Base-by-base conservation (phyloP, 2,329 filamentous ascomycete genomes). In the Biscogniauxia mediterranea region DNA sequence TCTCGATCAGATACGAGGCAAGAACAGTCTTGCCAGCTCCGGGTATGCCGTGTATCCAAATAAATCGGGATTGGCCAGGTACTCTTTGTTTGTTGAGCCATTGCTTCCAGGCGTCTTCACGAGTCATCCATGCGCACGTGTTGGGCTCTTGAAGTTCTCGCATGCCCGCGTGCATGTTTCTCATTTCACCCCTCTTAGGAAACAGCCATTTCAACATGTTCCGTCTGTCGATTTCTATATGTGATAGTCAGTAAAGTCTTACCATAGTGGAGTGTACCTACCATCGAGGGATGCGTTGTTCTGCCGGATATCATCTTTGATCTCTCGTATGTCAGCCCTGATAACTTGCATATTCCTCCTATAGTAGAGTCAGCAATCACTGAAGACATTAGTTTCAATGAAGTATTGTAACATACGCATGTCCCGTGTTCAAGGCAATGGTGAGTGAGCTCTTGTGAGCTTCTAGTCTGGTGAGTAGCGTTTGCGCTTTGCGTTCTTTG, bases 21-120 rank as follows among this genome's bases (percentile, higher is more conserved):
- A 73, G 61, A 7, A 73, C 69, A 15, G 70, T 72, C 61, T 73
- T 73, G 8, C 71, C 70, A 15, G 68, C 64, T 2, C 71, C 71
- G 3, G 68, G 68, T 6, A 68, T 67, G 1, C 68, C 68, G 21
- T 66, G 51, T 11, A 69, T 50, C 60, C 64, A 68, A 3, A 67
- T 38, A 28, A 66, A 65, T 8, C 60, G 25, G 21, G 17, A 15
- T 13, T 17, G 2, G 5, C 20, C 5, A 25, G 17, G 5, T 7
- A 4, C 5, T 6, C 5, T 17, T 1, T 26, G 54, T 2, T 49
- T 19, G 26, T 56, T 55, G 4, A 62, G 56, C 59, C 58, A 66
- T 6, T 20, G 21, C 21, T 28, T 57, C 20, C 59, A 64, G 32
- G 25, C 25, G 5, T 42, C 32, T 5, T 59, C 57, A 7, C 52